Conservation (phyloP, 2,329 filamentous ascomycete genomes). For the Cryphonectria parasitica region DNA sequence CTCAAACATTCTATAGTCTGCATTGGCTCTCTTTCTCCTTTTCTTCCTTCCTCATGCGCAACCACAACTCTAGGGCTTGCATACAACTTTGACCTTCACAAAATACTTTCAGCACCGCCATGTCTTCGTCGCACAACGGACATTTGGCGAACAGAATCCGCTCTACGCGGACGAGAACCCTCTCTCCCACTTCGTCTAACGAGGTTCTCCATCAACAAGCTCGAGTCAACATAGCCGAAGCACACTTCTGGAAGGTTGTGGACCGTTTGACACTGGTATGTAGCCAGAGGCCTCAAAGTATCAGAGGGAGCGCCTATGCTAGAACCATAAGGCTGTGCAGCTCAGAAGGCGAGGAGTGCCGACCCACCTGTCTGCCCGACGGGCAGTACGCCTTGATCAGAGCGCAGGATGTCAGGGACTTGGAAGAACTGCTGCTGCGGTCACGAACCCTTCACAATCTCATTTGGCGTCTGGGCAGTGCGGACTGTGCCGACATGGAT, state of each 20-base stretch:
- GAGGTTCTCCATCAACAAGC: neutral
- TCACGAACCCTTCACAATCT: neutral
- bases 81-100: neutral
- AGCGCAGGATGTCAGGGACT: neutral
- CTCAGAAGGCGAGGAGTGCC: neutral
- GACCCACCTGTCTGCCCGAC: neutral
- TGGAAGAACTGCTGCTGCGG: neutral
- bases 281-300: neutral
- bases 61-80: neutral
- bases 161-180: neutral
- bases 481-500: neutral
- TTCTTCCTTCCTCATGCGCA: neutral
- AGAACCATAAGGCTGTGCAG: neutral
- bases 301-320: neutral
- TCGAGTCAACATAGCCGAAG: neutral
- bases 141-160: neutral
- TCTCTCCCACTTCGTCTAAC: neutral
- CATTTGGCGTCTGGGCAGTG: neutral
- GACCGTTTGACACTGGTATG: neutral
- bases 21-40: neutral
- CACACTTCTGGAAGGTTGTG: neutral
- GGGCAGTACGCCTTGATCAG: neutral
- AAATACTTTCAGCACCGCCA: neutral
- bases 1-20: neutral
- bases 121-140: neutral